Base-by-base conservation (phyloP, 2,329 filamentous ascomycete species). In the Stemphylium beticola region DNA sequence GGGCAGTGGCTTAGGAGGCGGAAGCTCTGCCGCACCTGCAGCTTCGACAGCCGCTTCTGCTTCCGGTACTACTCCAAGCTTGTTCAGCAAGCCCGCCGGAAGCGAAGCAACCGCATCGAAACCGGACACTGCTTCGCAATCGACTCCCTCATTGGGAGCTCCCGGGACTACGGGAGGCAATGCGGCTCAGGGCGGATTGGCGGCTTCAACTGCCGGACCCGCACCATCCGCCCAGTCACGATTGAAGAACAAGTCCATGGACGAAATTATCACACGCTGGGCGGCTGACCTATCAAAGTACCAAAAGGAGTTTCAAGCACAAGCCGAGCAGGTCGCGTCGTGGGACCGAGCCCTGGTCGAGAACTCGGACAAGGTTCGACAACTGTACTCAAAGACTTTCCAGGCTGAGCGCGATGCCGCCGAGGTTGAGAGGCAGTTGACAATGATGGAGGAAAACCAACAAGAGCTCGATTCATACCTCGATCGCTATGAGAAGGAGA, bases 181-280 rank as follows among this genome's bases (percentile, higher is more conserved):
- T 55, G 65, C 69, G 38, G 41, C 58, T 7, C 68, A 69, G 48
- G 60, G 51, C 20, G 81, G 73, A 24, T 78, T 93, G 43, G 87
- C 86, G 15, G 86, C 87, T 24, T 96, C 92, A 1, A 96, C 91
- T 3, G 82, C 86, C 31, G 93, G 93, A 0, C 92, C 93, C 1
- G 81, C 88, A 2, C 93, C 95, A 14, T 88, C 92, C 53, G 78
- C 82, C 2, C 87, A 96, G 68, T 95, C 93, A 4, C 89, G 95
- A 24, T 82, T 99, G 33, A 96, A 96, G 81, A 96, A 97, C 77
- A 98, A 96, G 79, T 96, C 93, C 0, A 97, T 99, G 90, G 95
- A 99, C 71, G 95, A 99, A 74, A 97, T 99, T 61, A 92, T 99
- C 62, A 97, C 92, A 4, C 87, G 92, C 29, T 99, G 95, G 95